A percentile compares a stretch with the other conserved stretches of the same genome.
These are phyloP conservation scores for Avena atlantica DNA, from an alignment of 176 grass and related monocot genomes.

Conservation along the genomic window DNA sequence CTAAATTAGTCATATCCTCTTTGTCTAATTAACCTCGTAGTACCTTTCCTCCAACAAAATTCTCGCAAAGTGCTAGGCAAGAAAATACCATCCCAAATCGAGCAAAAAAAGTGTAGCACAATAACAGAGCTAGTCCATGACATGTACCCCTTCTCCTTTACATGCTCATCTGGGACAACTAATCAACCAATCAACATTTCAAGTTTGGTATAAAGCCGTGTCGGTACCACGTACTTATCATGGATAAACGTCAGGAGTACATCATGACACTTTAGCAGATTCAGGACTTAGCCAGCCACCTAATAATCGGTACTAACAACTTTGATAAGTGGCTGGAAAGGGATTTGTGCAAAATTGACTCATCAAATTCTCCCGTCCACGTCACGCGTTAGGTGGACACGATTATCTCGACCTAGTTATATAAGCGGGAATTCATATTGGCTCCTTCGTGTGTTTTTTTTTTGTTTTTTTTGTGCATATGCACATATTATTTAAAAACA, in stretches of 20 bases:
- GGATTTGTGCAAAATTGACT: background rate
- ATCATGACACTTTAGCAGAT: background rate
- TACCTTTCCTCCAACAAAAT: too few species aligned
- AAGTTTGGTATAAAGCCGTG: background rate
- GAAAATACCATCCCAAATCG: too few species aligned
- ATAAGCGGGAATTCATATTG: too few species aligned
- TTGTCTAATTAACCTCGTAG: too few species aligned
- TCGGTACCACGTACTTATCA: background rate
- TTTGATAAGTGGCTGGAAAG: background rate
- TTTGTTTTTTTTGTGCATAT: too few species aligned
- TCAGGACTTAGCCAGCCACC: background rate
- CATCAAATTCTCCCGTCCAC: background rate
- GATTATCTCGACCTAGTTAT: background rate
- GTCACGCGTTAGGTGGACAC: background rate
- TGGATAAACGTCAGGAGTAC: background rate
- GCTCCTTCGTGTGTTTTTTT: too few species aligned
- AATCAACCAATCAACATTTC: background rate
- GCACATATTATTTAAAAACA: too few species aligned
- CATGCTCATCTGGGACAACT: too few species aligned
- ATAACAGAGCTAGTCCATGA: background rate
- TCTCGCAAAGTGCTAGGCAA: too few species aligned
- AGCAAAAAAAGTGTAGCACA: background rate
- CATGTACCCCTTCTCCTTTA: background rate
- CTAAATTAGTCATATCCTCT: too few species aligned
- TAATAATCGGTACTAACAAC: background rate